phyloP scores from a whole-genome alignment of 768 basidiomycete species.

The Mycena rebaudengoi region DNA sequence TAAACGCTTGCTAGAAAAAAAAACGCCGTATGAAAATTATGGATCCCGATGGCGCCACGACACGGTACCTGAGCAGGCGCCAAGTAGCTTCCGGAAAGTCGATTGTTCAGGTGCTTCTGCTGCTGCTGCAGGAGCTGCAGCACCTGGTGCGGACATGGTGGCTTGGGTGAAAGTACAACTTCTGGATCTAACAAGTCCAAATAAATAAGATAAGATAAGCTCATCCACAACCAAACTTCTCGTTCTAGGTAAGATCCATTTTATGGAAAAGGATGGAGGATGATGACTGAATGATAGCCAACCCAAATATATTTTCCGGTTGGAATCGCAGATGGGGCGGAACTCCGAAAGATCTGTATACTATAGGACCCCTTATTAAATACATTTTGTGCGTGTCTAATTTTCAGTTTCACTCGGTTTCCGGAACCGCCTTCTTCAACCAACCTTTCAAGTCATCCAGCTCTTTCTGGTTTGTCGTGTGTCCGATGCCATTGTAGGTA shows the following conservation, averaged over 20 bases:
- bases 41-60: neutral
- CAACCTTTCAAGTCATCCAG: constrained; percentile 75
- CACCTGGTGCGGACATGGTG: constrained; percentile 22
- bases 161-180: no score
- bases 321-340: no score
- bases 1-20: constrained; percentile 65
- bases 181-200: no score
- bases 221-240: no score
- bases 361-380: no score
- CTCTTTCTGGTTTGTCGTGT: constrained; percentile 71
- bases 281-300: no score
- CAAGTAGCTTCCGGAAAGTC: constrained; percentile 20
- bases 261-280: no score
- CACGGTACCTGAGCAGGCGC: constrained; percentile 25
- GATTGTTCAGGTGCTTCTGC: constrained; percentile 18
- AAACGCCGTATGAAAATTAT: neutral
- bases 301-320: no score
- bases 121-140: constrained; percentile 21
- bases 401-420: neutral
- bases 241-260: no score
- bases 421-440: constrained; percentile 67
- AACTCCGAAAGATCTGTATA: no score
- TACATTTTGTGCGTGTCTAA: no score
- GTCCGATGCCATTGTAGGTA: constrained; percentile 71
- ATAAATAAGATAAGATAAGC: no score